A percentile compares a stretch with the other conserved stretches of the same genome.
Conservation (phyloP, 345 rosid genomes). For the Rhodamnia argentea region DNA sequence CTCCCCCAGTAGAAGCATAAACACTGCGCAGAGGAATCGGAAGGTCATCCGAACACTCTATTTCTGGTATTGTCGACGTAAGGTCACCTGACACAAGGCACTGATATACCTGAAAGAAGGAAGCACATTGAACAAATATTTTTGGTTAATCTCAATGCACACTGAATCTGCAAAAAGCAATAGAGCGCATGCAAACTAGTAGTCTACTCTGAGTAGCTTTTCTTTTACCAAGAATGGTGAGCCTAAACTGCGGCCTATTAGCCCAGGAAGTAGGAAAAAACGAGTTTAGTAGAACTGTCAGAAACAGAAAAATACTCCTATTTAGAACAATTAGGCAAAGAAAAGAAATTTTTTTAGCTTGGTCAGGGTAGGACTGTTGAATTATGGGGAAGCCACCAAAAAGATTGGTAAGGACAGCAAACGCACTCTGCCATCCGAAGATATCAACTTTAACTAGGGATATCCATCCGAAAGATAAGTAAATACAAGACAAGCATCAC, state of each 20-base stretch:
- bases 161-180: not conserved
- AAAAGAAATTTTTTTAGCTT: not conserved
- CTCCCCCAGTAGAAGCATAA: slow-evolving; percentile 58
- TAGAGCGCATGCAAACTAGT: not conserved
- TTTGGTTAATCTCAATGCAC: not conserved
- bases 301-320: not conserved
- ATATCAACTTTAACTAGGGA: not conserved
- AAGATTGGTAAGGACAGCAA: not conserved
- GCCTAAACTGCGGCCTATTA: not conserved
- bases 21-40: slow-evolving; percentile 62
- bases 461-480: not conserved
- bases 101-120: slow-evolving; percentile 57
- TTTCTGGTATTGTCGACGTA: slow-evolving; percentile 6
- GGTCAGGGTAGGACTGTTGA: not conserved
- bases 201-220: not conserved
- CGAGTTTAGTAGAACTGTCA: not conserved
- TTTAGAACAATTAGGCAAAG: not conserved
- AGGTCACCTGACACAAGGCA: slow-evolving; percentile 57
- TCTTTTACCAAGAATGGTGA: not conserved
- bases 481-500: not conserved
- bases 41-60: slow-evolving; percentile 31
- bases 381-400: not conserved
- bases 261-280: not conserved
- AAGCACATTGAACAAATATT: not conserved
- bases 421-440: not conserved